Base-by-base conservation (phyloP, 169 alveolate genomes). In the Eimeria sp. region DNA sequence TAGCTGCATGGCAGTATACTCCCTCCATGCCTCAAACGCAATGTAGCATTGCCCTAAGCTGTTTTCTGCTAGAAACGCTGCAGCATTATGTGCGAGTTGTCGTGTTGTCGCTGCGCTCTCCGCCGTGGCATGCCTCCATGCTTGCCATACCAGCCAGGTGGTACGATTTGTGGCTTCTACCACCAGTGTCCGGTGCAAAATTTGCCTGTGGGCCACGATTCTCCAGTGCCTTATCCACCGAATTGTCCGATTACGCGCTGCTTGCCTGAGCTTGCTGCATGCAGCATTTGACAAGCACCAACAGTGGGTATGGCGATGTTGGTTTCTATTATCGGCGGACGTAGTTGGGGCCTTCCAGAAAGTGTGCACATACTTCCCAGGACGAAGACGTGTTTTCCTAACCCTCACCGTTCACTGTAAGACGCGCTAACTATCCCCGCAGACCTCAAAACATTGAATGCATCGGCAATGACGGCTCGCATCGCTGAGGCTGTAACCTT, bases 201-300 rank as follows among this genome's bases (percentile, higher is more conserved):
- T 34, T 49, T 14, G 14, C 43, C 93, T 80, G 14, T 47, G 78
- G 61, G 83, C 58, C 58, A 87, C 65, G 54, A 47, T 9, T 9
- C 83, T 80, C 78, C 93, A 87, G 10, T 63, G 93, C 63, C 70
- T 80, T 57, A 87, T 7, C 80, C 78, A 61, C 73, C 83, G 82
- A 40, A 47, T 18, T 25, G 30, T 45, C 82, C 45, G 65, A 27
- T 40, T 22, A 4, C 93, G 40, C 51, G 16, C n/a, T 47, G 51
- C 45, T 34, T 87, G 65, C 83, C 58, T 61, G 65, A 63, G 78
- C 45, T 61, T 63, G 83, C 82, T 87, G 58, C 93, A 20, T 9
- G 65, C 65, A 58, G 73, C 83, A 87, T 7, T n/a, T 43, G 83
- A 73, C 20, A 16, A 73, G 57, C 83, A 14, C 83, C 9, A 40